These are phyloP conservation scores for Sinapis alba DNA, from an alignment of 441 rosid genomes.

Conservation along the genomic window DNA sequence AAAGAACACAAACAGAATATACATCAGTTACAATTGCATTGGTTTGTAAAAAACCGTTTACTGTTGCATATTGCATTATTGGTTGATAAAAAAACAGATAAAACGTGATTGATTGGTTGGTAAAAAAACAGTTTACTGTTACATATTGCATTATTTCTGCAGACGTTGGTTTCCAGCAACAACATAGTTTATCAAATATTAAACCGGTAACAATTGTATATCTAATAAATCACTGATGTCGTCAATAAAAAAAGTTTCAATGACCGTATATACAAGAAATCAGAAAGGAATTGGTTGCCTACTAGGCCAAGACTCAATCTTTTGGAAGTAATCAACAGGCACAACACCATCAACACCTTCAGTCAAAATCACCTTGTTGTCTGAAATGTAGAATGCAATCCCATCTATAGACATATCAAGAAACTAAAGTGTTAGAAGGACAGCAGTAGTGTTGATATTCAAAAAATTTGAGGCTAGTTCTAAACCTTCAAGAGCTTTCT, in stretches of 20 bases:
- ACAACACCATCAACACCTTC: constrained; percentile 88
- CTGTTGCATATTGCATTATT: no score
- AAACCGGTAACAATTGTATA: not conserved
- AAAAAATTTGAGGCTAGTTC: no score
- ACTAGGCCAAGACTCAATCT: constrained; percentile 85
- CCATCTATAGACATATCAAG: constrained; percentile 52
- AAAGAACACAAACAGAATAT: no score
- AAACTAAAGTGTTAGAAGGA: not conserved
- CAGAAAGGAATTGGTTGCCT: constrained; percentile 50
- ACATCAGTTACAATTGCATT: no score
- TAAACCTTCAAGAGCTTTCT: constrained; percentile 78
- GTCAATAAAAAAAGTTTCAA: not conserved
- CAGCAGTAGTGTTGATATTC: not conserved
- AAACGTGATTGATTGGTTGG: not conserved
- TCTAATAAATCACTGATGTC: not conserved
- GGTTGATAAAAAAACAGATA: no score
- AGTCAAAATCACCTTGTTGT: constrained; percentile 79
- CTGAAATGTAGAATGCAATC: constrained; percentile 81
- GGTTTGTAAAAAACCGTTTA: no score
- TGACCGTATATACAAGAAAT: not conserved
- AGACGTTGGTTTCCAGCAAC: not conserved
- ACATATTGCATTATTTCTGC: not conserved
- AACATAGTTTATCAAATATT: not conserved
- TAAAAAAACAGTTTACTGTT: no score
- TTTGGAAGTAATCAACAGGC: constrained; percentile 66